Conservation (phyloP, 2,329 filamentous ascomycete genomes). For the Pezicula radicicola region DNA sequence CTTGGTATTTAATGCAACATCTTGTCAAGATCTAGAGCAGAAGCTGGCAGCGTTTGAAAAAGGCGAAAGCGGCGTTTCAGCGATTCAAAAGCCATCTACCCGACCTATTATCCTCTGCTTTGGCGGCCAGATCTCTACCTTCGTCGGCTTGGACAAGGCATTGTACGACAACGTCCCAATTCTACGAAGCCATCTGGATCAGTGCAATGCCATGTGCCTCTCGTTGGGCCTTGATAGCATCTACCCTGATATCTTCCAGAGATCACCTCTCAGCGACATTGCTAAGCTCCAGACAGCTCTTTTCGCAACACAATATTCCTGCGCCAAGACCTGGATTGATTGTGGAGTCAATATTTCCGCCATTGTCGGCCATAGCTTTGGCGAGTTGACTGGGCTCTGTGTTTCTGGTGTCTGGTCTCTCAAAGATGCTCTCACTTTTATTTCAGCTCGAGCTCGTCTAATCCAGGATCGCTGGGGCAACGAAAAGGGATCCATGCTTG, state of each 20-base stretch:
- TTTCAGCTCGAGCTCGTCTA: conserved; percentile 28
- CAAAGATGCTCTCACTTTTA: conserved; percentile 25
- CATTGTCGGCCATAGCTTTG: conserved; percentile 35
- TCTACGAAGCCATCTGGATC: conserved; percentile 11
- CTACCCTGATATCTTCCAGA: conserved; percentile 13
- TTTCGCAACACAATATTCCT: conserved; percentile 16
- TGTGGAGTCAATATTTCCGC: conserved; percentile 26
- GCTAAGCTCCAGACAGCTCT: conserved; percentile 9
- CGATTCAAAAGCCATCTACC: conserved; percentile 2
- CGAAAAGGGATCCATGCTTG: conserved; percentile 35
- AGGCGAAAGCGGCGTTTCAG: conserved; percentile 1
- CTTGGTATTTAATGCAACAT: conserved; percentile 25
- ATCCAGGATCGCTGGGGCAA: conserved; percentile 29
- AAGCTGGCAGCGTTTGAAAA: conserved; percentile 13
- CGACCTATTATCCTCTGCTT: conserved; percentile 33
- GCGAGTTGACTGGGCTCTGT: conserved; percentile 32
- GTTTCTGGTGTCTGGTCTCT: conserved; percentile 28
- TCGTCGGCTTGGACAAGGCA: conserved; percentile 5
- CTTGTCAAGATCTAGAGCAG: conserved; percentile 22
- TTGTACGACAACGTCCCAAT: neutral
- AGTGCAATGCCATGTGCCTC: conserved; percentile 6
- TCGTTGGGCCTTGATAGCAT: conserved; percentile 6
- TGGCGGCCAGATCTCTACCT: conserved; percentile 7
- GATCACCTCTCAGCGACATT: conserved; percentile 3
- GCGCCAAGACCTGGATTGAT: conserved; percentile 32